Conservation (phyloP, 345 rosid genomes). For the Chamaenerion angustifolium region DNA sequence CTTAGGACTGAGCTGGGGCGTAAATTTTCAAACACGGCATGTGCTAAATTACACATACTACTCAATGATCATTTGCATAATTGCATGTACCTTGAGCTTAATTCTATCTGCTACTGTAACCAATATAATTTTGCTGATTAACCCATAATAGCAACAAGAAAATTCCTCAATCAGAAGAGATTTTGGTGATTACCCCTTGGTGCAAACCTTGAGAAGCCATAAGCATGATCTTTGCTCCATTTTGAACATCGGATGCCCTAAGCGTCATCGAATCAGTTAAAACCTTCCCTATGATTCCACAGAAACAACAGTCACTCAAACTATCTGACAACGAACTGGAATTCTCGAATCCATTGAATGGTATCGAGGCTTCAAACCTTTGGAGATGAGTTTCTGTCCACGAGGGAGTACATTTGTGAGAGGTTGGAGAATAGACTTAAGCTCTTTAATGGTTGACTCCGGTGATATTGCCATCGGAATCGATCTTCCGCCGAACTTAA, state of each 20-base stretch:
- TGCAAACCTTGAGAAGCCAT: constrained; percentile 85
- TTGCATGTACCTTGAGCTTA: no score
- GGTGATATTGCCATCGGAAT: constrained; percentile 38
- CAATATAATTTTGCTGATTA: no score
- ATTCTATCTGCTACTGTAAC: no score
- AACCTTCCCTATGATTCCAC: constrained; percentile 39
- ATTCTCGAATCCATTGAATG: background rate
- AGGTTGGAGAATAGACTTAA: constrained; percentile 63
- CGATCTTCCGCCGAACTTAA: constrained; percentile 59
- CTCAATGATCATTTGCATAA: no score
- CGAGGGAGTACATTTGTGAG: constrained; percentile 91
- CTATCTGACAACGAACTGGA: background rate
- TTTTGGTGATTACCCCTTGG: constrained; percentile 53
- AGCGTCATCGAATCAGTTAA: constrained; percentile 54
- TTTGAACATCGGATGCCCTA: constrained; percentile 38
- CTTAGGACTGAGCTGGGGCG: no score
- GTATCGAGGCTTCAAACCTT: constrained; percentile 26
- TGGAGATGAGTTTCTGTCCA: constrained; percentile 83
- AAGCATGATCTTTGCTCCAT: constrained; percentile 84
- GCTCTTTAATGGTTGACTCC: constrained; percentile 37
- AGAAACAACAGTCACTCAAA: constrained; percentile 3
- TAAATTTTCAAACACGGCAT: no score
- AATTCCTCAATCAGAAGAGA: background rate
- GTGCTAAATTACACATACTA: no score
- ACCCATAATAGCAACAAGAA: background rate